Evolutionary conservation across 2,329 filamentous ascomycete species (phyloP).

Genomic region (Pezicula rhizophila): DNA sequence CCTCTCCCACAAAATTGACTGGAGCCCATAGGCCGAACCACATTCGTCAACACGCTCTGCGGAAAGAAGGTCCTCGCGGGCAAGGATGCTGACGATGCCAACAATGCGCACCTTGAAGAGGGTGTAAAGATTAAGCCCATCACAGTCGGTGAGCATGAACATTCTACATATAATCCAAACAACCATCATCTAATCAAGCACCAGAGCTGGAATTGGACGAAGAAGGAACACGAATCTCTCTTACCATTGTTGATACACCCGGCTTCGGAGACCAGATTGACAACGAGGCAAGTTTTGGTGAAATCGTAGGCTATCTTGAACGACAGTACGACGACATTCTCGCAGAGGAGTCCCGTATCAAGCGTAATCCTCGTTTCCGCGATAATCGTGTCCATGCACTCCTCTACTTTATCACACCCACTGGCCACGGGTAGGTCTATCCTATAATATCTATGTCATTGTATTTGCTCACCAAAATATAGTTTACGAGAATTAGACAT

Average conservation of each 20-base stretch:
- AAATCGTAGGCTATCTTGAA: conserved; percentile 97
- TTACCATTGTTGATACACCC: conserved; percentile 97
- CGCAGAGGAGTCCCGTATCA: conserved; percentile 98
- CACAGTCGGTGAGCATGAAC: conserved; percentile 72
- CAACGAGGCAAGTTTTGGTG: conserved; percentile 96
- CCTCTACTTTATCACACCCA: conserved; percentile 98
- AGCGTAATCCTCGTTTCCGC: conserved; percentile 99
- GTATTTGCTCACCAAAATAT: conserved; percentile 12
- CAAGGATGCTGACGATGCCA: conserved; percentile 89
- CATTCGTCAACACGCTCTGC: conserved; percentile 99
- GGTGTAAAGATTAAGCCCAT: conserved; percentile 98
- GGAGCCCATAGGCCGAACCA: conserved; percentile 70
- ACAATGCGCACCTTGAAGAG: conserved; percentile 85
- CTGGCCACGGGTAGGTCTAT: conserved; percentile 76
- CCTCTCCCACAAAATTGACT: conserved; percentile 9
- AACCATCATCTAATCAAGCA: conserved; percentile 18
- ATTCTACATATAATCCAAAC: background rate
- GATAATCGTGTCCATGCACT: conserved; percentile 98
- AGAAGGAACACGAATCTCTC: conserved; percentile 94
- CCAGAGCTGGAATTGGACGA: conserved; percentile 92
- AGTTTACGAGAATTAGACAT: conserved; percentile 98
- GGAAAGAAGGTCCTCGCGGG: conserved; percentile 84
- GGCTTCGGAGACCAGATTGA: conserved; percentile 99
- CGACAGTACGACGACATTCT: conserved; percentile 99
- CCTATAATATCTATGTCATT: background rate